phyloP scores from a whole-genome alignment of 768 basidiomycete genomes.

The Kwoniella europaea region DNA sequence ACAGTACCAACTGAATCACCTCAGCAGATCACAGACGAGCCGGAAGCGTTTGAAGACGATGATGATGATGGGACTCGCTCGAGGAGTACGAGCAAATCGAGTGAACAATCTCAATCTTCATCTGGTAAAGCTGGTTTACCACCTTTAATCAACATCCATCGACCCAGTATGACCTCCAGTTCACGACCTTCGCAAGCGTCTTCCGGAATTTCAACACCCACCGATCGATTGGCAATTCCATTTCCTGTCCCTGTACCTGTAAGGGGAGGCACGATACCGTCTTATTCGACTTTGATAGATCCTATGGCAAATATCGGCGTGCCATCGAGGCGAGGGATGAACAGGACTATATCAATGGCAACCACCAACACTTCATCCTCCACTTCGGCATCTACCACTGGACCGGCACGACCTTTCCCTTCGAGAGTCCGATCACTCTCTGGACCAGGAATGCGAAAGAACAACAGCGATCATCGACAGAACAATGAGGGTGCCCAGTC shows the following conservation, averaged over 20 bases:
- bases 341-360: constrained; percentile 13
- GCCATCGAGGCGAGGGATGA: constrained; percentile 7
- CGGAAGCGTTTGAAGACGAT: constrained; percentile 12
- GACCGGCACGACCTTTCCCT: constrained; percentile 2
- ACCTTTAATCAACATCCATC: constrained; percentile 20
- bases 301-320: background rate
- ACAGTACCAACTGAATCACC: constrained; percentile 13
- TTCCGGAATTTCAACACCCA: constrained; percentile 13
- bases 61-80: background rate
- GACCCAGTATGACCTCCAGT: constrained; percentile 12
- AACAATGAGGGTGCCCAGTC: background rate
- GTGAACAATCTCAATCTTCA: background rate
- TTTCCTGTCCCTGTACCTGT: constrained; percentile 12
- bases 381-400: constrained; percentile 8
- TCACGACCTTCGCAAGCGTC: background rate
- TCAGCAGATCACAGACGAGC: constrained; percentile 25
- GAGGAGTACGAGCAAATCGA: constrained; percentile 7
- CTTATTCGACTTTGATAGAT: constrained; percentile 24
- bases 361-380: constrained; percentile 4
- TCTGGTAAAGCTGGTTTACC: constrained; percentile 8
- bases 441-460: background rate
- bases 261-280: constrained; percentile 20
- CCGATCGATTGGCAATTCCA: constrained; percentile 7
- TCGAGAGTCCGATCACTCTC: background rate
- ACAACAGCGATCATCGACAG: background rate